These are phyloP conservation scores for Stromatinia cepivora DNA, from an alignment of 2,329 filamentous ascomycete species.

Conservation along the genomic window DNA sequence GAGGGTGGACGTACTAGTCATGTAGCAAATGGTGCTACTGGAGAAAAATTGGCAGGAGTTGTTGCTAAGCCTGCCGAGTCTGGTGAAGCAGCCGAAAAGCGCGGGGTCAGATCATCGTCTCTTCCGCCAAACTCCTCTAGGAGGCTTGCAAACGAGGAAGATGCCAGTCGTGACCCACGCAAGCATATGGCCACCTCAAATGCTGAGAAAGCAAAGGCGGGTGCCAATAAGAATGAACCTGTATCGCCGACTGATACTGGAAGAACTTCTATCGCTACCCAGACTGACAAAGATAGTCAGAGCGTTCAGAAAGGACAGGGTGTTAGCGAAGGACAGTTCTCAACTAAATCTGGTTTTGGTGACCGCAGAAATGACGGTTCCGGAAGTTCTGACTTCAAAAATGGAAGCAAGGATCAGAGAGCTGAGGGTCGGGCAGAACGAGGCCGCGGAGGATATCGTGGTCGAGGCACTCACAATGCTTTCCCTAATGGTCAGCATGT, in stretches of 20 bases:
- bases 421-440: constrained; percentile 45
- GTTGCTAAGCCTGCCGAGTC: constrained; percentile 24
- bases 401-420: constrained; percentile 37
- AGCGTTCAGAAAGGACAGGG: constrained; percentile 28
- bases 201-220: constrained; percentile 35
- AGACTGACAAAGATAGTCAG: constrained; percentile 36
- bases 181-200: constrained; percentile 32
- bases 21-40: constrained; percentile 29
- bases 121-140: constrained; percentile 38
- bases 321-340: constrained; percentile 33
- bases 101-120: constrained; percentile 35
- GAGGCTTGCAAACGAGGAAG: constrained; percentile 31
- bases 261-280: constrained; percentile 39
- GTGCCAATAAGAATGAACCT: constrained; percentile 32
- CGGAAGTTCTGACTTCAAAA: constrained; percentile 31
- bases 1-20: constrained; percentile 44
- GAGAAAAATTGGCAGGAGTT: constrained; percentile 35
- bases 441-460: constrained; percentile 48
- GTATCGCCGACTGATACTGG: constrained; percentile 36
- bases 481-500: constrained; percentile 42
- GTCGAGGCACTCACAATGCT: constrained; percentile 44
- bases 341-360: constrained; percentile 29
- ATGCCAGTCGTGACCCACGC: constrained; percentile 32
- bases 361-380: constrained; percentile 40
- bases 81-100: constrained; percentile 31